Evolutionary conservation across 305 asterid species (phyloP), one percentile per base, ranked within the genome.

Genomic region (Fraxinus albicans): DNA sequence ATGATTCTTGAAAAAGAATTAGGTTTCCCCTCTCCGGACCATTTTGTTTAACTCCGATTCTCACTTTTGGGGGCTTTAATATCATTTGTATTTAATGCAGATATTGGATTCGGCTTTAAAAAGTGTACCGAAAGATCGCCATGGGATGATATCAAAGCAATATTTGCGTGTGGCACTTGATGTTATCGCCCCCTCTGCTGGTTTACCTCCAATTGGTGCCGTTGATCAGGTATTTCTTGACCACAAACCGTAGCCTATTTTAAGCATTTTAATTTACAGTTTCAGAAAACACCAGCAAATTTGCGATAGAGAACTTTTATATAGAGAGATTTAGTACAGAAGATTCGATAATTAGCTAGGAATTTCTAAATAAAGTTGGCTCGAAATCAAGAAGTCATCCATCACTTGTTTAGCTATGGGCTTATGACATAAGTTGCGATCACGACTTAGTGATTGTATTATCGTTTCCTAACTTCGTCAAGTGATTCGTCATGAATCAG

Each of bases 141-240:
- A 90, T 9, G 97, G 94, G 55, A 94, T 91, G 80, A 81, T 94
- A 73, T 82, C 97, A 0, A 93, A 90, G 86, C 93, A 90, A 74
- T 91, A 91, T 87, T 77, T 93, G 80, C 86, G 94, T n/a, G 86
- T 86, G 3, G 94, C 92, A 0, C 93, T 96, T n/a, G 98, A 94
- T 88, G 73, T 82, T 15, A 58, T 96, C 80, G 97, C 95, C 17
- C 89, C 98, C 2, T 87, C 97, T 12, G 96, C 98, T 73, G 96
- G 94, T 80, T 82, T 96, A 33, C 98, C 98, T 50, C 98, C 97
- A 5, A 76, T 93, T 10, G 98, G 98, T 72, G 96, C 93, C 15
- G 90, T 92, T 82, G 93, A 88, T 55, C 89, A 92, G 98, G 93
- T 92, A 73, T 53, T 53, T 53, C 55, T 53, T 31, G n/a, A 76